Conservation (phyloP, 176 grass and related monocot genomes). For the Leersia perrieri region DNA sequence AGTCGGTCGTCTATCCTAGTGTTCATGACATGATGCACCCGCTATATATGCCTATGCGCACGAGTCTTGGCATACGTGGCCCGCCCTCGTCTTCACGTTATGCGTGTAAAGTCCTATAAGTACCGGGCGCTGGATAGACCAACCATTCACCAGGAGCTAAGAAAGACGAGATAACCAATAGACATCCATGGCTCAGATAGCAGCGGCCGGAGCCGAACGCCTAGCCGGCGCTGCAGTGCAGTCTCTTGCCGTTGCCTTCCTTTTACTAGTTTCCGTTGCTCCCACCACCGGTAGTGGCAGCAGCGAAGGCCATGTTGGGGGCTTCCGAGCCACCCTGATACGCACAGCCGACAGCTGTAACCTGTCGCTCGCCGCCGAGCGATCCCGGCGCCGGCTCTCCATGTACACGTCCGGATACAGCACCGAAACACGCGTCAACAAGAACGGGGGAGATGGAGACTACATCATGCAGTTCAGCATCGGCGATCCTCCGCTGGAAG, state of each 20-base stretch:
- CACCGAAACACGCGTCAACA: background rate
- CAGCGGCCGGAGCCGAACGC: background rate
- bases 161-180: background rate
- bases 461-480: constrained; percentile 22
- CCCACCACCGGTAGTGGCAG: background rate
- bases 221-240: background rate
- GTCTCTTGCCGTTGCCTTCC: background rate
- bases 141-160: too few relatives aligned
- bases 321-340: background rate
- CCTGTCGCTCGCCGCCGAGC: background rate
- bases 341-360: background rate
- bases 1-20: too few relatives aligned
- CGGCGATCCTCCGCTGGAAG: background rate
- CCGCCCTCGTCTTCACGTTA: too few relatives aligned
- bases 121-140: too few relatives aligned
- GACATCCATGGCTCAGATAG: background rate
- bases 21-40: too few relatives aligned
- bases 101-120: too few relatives aligned
- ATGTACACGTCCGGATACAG: background rate
- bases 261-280: background rate
- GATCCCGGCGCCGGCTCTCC: background rate
- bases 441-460: background rate
- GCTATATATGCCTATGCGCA: too few relatives aligned
- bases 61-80: too few relatives aligned
- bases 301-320: background rate